Base-by-base conservation (phyloP, 352 stramenopile genomes). In the Sclerospora graminicola region DNA sequence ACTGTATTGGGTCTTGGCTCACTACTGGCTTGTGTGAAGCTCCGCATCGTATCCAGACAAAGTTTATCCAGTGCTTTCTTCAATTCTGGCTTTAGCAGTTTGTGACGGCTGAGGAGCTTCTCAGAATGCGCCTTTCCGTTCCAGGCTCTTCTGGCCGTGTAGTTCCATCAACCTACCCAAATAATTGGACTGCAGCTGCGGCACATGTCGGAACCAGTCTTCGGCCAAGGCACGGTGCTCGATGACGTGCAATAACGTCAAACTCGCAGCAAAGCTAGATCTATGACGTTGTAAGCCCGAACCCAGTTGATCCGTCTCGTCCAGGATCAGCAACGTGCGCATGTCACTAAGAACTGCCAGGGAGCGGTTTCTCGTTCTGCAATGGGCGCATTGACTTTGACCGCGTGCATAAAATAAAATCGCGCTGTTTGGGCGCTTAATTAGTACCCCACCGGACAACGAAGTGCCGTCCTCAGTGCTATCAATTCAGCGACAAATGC, bases 401-500 rank as follows among this genome's bases (percentile, higher is more conserved):
- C 27, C 46, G 61, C 15, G 59, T 86, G 7, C 93, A 93, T 60
- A 82, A 83, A 48, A 86, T 95, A 91, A 92, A 43, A 75, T 90
- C 5, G 92, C 78, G 10, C 81, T 95, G 74, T 95, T 95, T 54
- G 75, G 94, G 51, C 41, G 82, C n/a, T 49, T 95, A 15, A 89
- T 94, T 45, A 63, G 61, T 40, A 69, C 82, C 1, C 80, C 82
- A 8, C 47, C 52, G 1, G 58, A 63, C 0, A 71, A 86, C 41
- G 51, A 66, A 39, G 69, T 93, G 0, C 82, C 80, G 8, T 86
- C 73, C 0, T 86, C 75, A 3, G 79, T 91, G 1, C 37, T 95
- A 7, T 93, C 80, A 8, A 82, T 95, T 39, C 84, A 95, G 42
- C 65, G 82, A 2, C 77, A 80, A 13, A 95, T 95, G 84, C 77